Evolutionary conservation across 2,329 filamentous ascomycete genomes (phyloP), one percentile per base, ranked within the genome.

Genomic region (Ophiognomonia clavigignenti-juglandacearum): DNA sequence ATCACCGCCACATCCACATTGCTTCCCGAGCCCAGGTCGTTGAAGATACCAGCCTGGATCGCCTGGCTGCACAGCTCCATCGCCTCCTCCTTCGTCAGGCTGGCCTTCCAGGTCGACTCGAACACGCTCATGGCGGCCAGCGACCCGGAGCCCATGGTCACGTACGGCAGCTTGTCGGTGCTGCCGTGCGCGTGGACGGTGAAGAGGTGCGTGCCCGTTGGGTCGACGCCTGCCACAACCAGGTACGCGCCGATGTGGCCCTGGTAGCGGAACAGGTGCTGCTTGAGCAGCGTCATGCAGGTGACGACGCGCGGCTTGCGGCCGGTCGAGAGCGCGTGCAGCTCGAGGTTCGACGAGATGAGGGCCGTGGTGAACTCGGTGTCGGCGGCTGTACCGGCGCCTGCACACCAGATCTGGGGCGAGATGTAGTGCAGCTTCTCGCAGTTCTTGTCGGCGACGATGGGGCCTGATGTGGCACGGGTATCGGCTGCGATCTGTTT

Each of bases 401-500:
- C 93, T 9, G 93, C 93, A 72, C 93, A 98, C 93, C 93, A 98
- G 71, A 98, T 98, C 70, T 96, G 90, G 51, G 93, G 92, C 36
- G 93, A 80, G 68, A 98, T 98, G 78, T 95, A 98, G 75, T 98
- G 93, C 56, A 98, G 84, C 77, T 98, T 98, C 75, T 98, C 92
- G 77, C 93, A 97, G 80, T 98, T 98, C 88, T 98, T 98, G 82
- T 98, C 93, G 70, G 95, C 95, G 59, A 98, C 93, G 71, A 98
- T 98, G 57, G 93, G 91, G 29, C 93, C 93, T 56, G 88, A 95
- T 39, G 93, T 98, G 55, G 93, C 93, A 80, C 93, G 83, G 57
- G 93, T 98, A 73, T 98, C 93, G 73, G 93, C 93, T 54, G 93
- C 93, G 70, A 98, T 97, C 86, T 91, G 59, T 45, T 16, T 14